Evolutionary conservation across 495 filamentous ascomycete species (phyloP), one percentile per base, ranked within the genome.

Genomic region (Peziza echinospora): DNA sequence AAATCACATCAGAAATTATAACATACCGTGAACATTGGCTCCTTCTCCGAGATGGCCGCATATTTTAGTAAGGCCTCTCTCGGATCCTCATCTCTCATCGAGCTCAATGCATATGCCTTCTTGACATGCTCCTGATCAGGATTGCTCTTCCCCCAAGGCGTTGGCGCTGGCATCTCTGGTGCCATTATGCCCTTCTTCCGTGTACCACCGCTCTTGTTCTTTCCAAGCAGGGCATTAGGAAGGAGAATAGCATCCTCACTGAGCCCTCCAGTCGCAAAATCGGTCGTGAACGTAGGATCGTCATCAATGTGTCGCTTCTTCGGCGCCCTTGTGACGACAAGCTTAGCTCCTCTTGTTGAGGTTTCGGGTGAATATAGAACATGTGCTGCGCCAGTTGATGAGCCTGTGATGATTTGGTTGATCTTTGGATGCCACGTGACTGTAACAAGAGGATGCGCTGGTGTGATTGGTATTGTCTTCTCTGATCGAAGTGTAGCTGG

Each of bases 1-100:
- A 17, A n/a, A n/a, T n/a, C 30, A 37, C 1, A 0, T 37, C 13
- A 37, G 19, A 37, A 5, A 11, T 4, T 13, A 13, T 7, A 2
- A 37, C 30, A 37, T 7, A 43, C 50, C 21, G 89, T 97, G 59
- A 96, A 97, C 51, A 91, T 70, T 3, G 84, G 86, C 58, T 94
- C 83, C 58, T 86, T 87, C 64, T 93, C 75, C 4, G 85, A 87
- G 58, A 89, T 77, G 16, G 93, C 84, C 13, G 86, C 89, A 68
- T 94, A 97, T 64, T 89, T 93, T 52, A 96, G 61, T 51, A 97
- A 64, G 24, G 89, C 89, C 64, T 93, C 89, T 48, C 89, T 68
- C 6, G 89, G 89, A 67, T 97, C 89, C 61, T 97, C 89, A 63
- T 97, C 87, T 21, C 89, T 73, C 85, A 94, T 91, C n/a, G 71